phyloP scores from a whole-genome alignment of 805 yeast genomes.

The Hanseniaspora pseudoguilliermondii region DNA sequence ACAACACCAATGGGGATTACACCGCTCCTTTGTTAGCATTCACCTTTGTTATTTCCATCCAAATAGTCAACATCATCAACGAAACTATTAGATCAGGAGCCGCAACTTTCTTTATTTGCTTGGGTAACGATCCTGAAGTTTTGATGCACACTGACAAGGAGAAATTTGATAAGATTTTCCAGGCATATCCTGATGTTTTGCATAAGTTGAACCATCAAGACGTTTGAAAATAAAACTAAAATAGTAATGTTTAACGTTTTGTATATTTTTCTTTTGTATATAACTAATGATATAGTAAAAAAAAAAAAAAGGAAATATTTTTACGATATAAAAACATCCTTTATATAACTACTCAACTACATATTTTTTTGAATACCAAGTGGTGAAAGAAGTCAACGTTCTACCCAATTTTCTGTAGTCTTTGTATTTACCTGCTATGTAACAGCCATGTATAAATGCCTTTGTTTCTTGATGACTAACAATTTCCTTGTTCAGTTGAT shows the following conservation, averaged over 20 bases:
- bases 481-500: not conserved
- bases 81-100: constrained; percentile 71
- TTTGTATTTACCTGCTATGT: constrained; percentile 49
- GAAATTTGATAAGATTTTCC: constrained; percentile 49
- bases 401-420: constrained; percentile 64
- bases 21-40: constrained; percentile 67
- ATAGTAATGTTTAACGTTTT: not conserved
- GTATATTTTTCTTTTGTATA: not conserved
- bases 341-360: not conserved
- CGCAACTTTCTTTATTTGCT: constrained; percentile 70
- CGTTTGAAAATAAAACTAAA: constrained; percentile 15
- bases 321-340: too few species aligned
- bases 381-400: constrained; percentile 61
- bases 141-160: constrained; percentile 62
- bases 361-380: constrained; percentile 68
- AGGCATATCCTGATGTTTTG: constrained; percentile 56
- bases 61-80: constrained; percentile 58
- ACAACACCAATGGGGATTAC: constrained; percentile 45
- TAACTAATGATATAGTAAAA: not conserved
- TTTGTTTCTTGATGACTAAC: constrained; percentile 4
- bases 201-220: constrained; percentile 34
- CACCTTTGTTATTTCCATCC: constrained; percentile 58
- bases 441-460: constrained; percentile 15
- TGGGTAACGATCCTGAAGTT: constrained; percentile 75
- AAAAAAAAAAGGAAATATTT: not conserved